Base-by-base conservation (phyloP, 331 rosid species). In the Quercus lobata region DNA sequence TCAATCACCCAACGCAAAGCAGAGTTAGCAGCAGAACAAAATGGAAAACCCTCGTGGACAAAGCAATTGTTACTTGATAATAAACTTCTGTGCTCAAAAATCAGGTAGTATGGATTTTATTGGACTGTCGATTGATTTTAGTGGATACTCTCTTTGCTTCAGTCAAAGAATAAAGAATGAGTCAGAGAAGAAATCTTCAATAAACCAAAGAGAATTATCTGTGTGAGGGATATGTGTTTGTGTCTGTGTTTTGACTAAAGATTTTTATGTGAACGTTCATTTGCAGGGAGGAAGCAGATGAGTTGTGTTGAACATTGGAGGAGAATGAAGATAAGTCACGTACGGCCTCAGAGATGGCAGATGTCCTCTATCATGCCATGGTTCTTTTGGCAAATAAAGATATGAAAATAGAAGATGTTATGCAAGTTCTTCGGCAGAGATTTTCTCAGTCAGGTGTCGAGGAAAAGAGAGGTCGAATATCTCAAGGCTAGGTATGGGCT, bases 311-410 rank as follows among this genome's bases (percentile, higher is more conserved):
- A 84, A 92, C 99, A 61, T 81, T 93, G 14, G 97, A 92, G 88
- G 86, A 90, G 55, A 84, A 80, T 1, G 97, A 92, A 89, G 92
- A 87, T 71, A 88, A 83, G 83, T 79, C 90, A 25, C 93, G 89
- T 0, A 77, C 92, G 73, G 94, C 97, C n/a, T 91, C 97, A 7
- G 97, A 95, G 91, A 91, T 91, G 96, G 98, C 92, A 29, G 97
- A 95, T 80, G 91, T 95, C 62, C 83, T 92, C 57, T 94, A 92
- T 55, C 98, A 94, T 80, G 84, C 91, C 77, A 90, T 91, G 97
- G 97, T 93, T 85, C 78, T 91, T 56, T 77, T 92, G 76, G 92
- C 94, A 34, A 57, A 73, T 18, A 87, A 86, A 85, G 94, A 80
- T 76, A 97, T 90, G 70, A 88, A 90, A 58, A 79, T 94, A 57